Percentiles rank a stretch among this genome's conserved stretches.
These are phyloP conservation scores for Metarhizium brunneum DNA, from an alignment of 2,329 filamentous ascomycete species.

Conservation along the genomic window DNA sequence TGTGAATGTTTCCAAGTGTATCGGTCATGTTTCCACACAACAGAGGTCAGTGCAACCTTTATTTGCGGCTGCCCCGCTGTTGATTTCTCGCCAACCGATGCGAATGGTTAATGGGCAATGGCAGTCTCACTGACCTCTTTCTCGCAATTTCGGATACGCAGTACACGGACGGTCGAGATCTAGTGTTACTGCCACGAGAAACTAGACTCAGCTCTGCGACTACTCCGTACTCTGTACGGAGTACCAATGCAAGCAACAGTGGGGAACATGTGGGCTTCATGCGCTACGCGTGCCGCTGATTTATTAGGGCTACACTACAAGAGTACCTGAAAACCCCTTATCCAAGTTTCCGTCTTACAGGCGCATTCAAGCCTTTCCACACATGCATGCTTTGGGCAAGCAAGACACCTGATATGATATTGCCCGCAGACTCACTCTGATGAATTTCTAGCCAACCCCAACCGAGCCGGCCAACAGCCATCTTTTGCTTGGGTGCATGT, in stretches of 20 bases:
- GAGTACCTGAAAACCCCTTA: too few relatives aligned
- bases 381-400: too few relatives aligned
- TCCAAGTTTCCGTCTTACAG: too few relatives aligned
- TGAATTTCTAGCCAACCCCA: not conserved
- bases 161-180: not conserved
- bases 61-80: slow-evolving; percentile 1
- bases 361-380: too few relatives aligned
- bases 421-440: not conserved
- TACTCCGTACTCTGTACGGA: not conserved
- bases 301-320: too few relatives aligned
- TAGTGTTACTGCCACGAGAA: not conserved
- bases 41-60: slow-evolving; percentile 4
- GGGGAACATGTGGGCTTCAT: too few relatives aligned
- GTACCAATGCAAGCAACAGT: not conserved
- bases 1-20: not conserved
- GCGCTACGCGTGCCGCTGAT: too few relatives aligned
- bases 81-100: slow-evolving; percentile 3
- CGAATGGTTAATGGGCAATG: not conserved
- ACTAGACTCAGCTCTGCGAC: not conserved
- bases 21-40: slow-evolving; percentile 1
- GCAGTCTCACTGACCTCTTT: not conserved
- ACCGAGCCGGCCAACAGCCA: not conserved
- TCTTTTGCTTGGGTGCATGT: not conserved
- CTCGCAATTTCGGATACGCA: slow-evolving; percentile 3
- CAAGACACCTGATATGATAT: too few relatives aligned